Evolutionary conservation across 106 monocot species (phyloP), one percentile per base, ranked within the genome.

Genomic region (Dactylorhiza incarnata): DNA sequence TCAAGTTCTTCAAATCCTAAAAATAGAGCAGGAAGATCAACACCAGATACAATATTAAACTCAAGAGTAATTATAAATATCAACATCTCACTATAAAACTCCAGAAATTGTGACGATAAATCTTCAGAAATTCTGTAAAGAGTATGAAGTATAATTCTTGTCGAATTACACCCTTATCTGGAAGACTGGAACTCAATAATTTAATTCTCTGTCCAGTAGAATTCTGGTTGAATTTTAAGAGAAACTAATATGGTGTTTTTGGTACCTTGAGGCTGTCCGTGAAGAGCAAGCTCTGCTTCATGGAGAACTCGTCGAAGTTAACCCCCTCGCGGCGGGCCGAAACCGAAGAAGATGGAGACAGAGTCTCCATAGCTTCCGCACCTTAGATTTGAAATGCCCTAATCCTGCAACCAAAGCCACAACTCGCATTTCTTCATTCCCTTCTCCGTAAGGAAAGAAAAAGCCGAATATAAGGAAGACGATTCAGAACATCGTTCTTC

Each of bases 1-100:
- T 69, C 75, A 99, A 78, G 70, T 83, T 91, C 94, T 85, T 91
- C 82, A 99, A 79, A 79, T 91, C 97, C 97, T 99, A 78, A 85
- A 71, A 74, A 65, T 65, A 5, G 19, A 65, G 10, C 65, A 65
- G 65, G 24, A 29, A 13, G 29, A 26, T 24, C 29, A 65, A 3
- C 29, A 65, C 29, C 29, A 65, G 17, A 26, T 65, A 11, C 51
- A 52, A 50, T 50, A 6, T 50, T 63, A 9, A 22, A 63, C 63
- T 17, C 17, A 26, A 10, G 25, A 63, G 25, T 26, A 24, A 9
- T 63, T 63, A 26, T 26, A 7, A 13, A 65, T 26, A 65, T 14
- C 3, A 59, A 7, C 6, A 29, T 24, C 3, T 2, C 29, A 65
- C 1, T 4, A 65, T 26, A 29, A 65, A 65, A 65, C 13, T 3